Evolutionary conservation across 108 stramenopile species (phyloP), one percentile per base, ranked within the genome.

Genomic region (Cyclostephanos tholiformis): DNA sequence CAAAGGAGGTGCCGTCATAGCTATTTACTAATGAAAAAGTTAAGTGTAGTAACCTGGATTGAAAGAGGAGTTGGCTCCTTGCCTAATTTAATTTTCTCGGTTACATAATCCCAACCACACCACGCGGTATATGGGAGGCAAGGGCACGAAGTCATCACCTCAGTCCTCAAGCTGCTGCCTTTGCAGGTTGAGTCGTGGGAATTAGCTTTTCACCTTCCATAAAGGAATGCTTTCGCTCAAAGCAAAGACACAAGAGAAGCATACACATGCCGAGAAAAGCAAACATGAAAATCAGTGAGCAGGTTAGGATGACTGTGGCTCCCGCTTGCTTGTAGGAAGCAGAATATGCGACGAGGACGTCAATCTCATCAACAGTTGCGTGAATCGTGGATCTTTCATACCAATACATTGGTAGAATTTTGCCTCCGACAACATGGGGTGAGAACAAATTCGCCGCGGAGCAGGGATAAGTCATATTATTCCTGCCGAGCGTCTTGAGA

Each of bases 361-460:
- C 76, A 52, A 84, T 71, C 16, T 84, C 83, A 1, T 50, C 68
- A 63, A 46, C 44, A 23, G 74, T 76, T 64, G 79, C 74, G 57
- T 58, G 57, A 58, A 58, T 26, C 5, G 57, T 58, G 4, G 30
- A 58, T 58, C 17, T 29, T 17, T 58, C 57, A 11, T 58, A 58
- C 57, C 57, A 58, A 14, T 58, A 58, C 57, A 58, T 58, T 14
- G 57, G 57, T 27, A 63, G 16, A 58, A 84, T 81, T 61, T 84
- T 84, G 36, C 84, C 84, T 20, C 75, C 80, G 23, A 84, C 84
- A n/a, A 84, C 71, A 22, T 72, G n/a, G 25, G 84, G 84, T 13
- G 84, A 73, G 61, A 84, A 71, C 19, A 84, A 32, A 65, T 82
- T 84, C 29, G 78, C 84, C 13, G 84, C 84, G 38, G 84, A 84